Evolutionary conservation across 2,329 filamentous ascomycete genomes (phyloP), one percentile per base, ranked within the genome.

Genomic region (Sporothrix variecibatus): DNA sequence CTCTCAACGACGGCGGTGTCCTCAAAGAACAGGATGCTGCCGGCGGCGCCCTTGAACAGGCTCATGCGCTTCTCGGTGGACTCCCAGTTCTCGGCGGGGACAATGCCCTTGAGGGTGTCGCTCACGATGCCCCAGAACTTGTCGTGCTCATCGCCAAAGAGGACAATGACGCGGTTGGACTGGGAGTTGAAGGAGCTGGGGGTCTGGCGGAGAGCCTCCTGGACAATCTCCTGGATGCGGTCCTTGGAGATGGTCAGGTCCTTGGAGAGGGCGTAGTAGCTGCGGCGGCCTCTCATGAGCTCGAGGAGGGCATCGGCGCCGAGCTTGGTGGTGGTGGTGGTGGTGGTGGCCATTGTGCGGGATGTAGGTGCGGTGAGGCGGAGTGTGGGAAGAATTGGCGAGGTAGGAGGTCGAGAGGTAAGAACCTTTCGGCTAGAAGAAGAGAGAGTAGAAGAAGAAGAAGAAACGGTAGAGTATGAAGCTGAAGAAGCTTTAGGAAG

Each of bases 141-240:
- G 79, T 94, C 91, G 86, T 98, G 95, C 83, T 97, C 93, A 76
- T 88, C 89, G 79, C 92, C 91, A 80, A 96, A 87, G 72, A 98
- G 89, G 71, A 97, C 88, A 67, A 97, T 88, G 74, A 92, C 84
- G 75, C 95, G 91, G 78, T 93, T 92, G 78, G 90, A 90, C 86
- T 97, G 95, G 58, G 90, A 93, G 90, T 98, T 97, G 91, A 97
- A 98, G 77, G 91, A 90, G 71, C 89, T 92, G 58, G 95, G 95
- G 1, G 92, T 87, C 82, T 94, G 87, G 75, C 89, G 85, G 78
- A 96, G 85, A 72, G 90, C 86, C 78, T 89, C 82, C 81, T 86
- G 84, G 81, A 91, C 87, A 80, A 95, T 89, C 79, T 92, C 88
- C 79, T 88, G 84, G 82, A 95, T 85, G 79, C 88, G 86, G 73